These are phyloP conservation scores for Nakaseomyces nivariensis DNA, from an alignment of 1,139 yeast genomes.

Conservation along the genomic window DNA sequence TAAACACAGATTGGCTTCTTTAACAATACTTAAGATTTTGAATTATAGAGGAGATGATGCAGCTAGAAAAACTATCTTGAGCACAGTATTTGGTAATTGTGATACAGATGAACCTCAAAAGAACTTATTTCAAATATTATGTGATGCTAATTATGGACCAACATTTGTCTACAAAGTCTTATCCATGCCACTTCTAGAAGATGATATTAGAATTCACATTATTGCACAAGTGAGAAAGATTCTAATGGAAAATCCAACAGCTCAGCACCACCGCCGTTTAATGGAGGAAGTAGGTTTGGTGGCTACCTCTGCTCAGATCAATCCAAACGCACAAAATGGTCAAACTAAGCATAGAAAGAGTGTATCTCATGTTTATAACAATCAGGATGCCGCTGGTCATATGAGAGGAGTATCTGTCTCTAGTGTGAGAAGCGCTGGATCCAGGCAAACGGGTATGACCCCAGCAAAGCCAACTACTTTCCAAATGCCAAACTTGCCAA, in stretches of 20 bases:
- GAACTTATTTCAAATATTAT: constrained; percentile 42
- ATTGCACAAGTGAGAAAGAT: constrained; percentile 51
- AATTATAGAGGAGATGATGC: constrained; percentile 55
- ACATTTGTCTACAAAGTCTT: constrained; percentile 74
- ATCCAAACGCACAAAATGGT: constrained; percentile 3
- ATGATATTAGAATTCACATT: constrained; percentile 48
- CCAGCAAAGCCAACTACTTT: background rate
- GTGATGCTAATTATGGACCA: constrained; percentile 65
- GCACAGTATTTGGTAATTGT: constrained; percentile 49
- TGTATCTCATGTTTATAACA: constrained; percentile 18
- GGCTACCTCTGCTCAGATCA: constrained; percentile 7
- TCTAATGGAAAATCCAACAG: constrained; percentile 47
- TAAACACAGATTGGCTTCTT: constrained; percentile 77
- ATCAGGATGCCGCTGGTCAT: constrained; percentile 18
- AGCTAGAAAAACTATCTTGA: constrained; percentile 55
- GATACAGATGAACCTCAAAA: constrained; percentile 28
- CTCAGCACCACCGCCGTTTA: constrained; percentile 72
- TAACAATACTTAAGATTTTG: constrained; percentile 71
- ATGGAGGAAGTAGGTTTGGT: constrained; percentile 85
- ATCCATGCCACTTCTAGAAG: constrained; percentile 52
- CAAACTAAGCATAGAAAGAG: constrained; percentile 22
- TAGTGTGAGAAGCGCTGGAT: constrained; percentile 25
- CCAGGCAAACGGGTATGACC: constrained; percentile 17
- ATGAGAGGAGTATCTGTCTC: constrained; percentile 27
- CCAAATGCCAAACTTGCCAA: constrained; percentile 3